Base-by-base conservation (phyloP, 2,329 filamentous ascomycete species). In the Helotiales sp. region DNA sequence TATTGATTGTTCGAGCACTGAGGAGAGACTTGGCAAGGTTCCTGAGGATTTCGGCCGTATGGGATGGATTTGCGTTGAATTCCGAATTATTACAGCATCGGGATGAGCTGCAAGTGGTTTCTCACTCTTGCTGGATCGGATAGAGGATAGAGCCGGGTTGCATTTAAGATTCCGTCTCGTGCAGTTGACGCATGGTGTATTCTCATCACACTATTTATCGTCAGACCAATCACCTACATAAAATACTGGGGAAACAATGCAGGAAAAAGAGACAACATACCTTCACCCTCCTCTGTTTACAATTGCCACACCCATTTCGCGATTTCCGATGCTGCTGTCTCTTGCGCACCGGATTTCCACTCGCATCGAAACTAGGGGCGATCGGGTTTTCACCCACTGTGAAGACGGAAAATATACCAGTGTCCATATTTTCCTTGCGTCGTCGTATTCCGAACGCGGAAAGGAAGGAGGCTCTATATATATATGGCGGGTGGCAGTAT, bases 251-350 rank as follows among this genome's bases (percentile, higher is more conserved):
- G 3, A n/a, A n/a, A 11, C 20, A 34, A 22, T 40, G 6, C 34
- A 13, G 10, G 34, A 40, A 6, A 13, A 40, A 40, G 6, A 7
- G 34, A n/a, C 10, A 7, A 45, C n/a, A 15, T 49, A 68, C 66
- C 60, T 68, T 68, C 17, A 68, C 60, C 47, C 65, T 65, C 24
- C 63, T 52, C 6, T 55, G 60, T 60, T 65, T 68, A 40, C 66
- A 68, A 34, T 63, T 54, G 7, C 30, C 28, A 50, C 66, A 68
- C 6, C 66, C 66, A 30, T 63, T 57, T 22, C 66, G 52, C 11
- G 43, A 55, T 40, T 68, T 68, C 7, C 62, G 52, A 52, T 68
- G 66, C 20, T 59, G 43, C 24, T 60, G 63, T 50, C 66, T 55
- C 50, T 60, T 65, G 13, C 66, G 43, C 15, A 65, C 20, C 10